These are phyloP conservation scores for Microcos paniculata DNA, from an alignment of 345 rosid species.

Conservation along the genomic window DNA sequence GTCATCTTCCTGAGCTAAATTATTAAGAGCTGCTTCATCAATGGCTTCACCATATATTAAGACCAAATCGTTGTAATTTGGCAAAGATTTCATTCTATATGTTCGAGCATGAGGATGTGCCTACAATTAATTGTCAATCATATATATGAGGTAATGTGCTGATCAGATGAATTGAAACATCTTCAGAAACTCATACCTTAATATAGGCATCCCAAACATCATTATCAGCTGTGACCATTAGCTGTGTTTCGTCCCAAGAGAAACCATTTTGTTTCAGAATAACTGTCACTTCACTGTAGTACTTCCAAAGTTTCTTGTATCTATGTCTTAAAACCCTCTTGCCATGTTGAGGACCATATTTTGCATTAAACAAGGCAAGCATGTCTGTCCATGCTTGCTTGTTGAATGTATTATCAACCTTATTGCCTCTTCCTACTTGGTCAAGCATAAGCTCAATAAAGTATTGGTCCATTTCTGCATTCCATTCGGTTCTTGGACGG, in stretches of 20 bases:
- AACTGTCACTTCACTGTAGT: slow-evolving; percentile 51
- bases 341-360: slow-evolving; percentile 63
- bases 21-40: slow-evolving; percentile 29
- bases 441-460: slow-evolving; percentile 79
- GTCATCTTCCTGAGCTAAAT: slow-evolving; percentile 38
- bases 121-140: slow-evolving; percentile 34
- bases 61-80: slow-evolving; percentile 65
- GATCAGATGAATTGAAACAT: background rate
- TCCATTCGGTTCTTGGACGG: slow-evolving; percentile 75
- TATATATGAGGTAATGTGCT: background rate
- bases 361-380: slow-evolving; percentile 68
- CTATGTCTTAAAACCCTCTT: slow-evolving; percentile 82
- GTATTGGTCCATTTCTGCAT: slow-evolving; percentile 64
- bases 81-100: slow-evolving; percentile 63
- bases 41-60: slow-evolving; percentile 47
- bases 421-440: slow-evolving; percentile 73
- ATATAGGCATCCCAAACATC: slow-evolving; percentile 69
- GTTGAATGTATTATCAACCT: slow-evolving; percentile 49
- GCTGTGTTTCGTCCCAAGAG: slow-evolving; percentile 66
- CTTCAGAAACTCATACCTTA: slow-evolving; percentile 43
- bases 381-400: slow-evolving; percentile 88
- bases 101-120: slow-evolving; percentile 60
- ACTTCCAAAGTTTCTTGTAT: slow-evolving; percentile 67
- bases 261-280: slow-evolving; percentile 59
- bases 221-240: slow-evolving; percentile 59